Evolutionary conservation across 495 filamentous ascomycete genomes (phyloP), one percentile per base, ranked within the genome.

Genomic region (Delitschia confertaspora): DNA sequence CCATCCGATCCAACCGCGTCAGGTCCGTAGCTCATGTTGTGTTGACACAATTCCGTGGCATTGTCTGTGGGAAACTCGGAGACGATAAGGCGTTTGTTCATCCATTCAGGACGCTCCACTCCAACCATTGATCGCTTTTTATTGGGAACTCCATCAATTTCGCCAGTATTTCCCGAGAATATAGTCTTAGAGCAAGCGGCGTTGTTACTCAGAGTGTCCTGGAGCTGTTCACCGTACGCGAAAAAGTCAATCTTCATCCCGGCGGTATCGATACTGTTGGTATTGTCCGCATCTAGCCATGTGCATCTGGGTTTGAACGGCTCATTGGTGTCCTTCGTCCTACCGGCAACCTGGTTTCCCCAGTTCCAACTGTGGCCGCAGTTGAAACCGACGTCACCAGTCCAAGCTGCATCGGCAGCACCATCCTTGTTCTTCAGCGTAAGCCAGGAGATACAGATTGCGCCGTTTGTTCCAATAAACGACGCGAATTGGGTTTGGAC

Each of bases 331-430:
- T 40, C 37, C 7, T 26, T 7, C 10, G 29, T n/a, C 3, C 6
- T 5, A 14, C 37, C 37, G 11, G 37, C 37, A 14, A 18, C 4
- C 22, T 40, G 21, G 22, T 26, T 10, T 4, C 22, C 14, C 4
- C 29, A 14, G 20, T 40, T 26, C 37, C 37, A 40, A 14, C 6
- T 18, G 14, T 40, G 37, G 37, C 37, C 37, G 37, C 37, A 40
- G 14, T 5, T 10, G 37, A 26, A 40, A 4, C 37, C 23, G 22
- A 40, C 16, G 19, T 40, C 37, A 10, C 37, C 37, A 26, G 37
- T 40, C 37, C 37, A 40, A 8, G 37, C 37, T 5, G 21, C 37
- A 27, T 24, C 20, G n/a, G 6, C 21, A 11, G 37, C 29, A 10
- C 14, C 37, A 14, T 40, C 37, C 21, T 4, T 26, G 21, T 26